A percentile compares a stretch with the other conserved stretches of the same genome.
These are phyloP conservation scores for Ogataea henricii DNA, from an alignment of 805 yeast genomes.

Conservation along the genomic window DNA sequence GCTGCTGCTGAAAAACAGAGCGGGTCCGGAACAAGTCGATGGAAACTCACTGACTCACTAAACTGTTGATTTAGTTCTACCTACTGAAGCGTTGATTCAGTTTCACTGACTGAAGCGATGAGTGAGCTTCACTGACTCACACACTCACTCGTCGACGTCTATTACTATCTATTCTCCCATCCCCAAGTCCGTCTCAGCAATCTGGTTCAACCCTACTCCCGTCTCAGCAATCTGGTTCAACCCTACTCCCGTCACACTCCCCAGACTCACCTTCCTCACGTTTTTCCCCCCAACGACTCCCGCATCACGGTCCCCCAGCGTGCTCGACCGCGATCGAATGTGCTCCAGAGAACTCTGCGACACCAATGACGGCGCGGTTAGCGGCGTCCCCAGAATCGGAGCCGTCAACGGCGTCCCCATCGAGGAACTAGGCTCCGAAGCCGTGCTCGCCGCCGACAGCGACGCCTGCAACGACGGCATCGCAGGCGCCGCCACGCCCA, in stretches of 20 bases:
- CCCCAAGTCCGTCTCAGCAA: constrained; percentile 5
- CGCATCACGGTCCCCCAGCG: constrained; percentile 25
- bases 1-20: too few relatives aligned
- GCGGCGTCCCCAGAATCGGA: constrained; percentile 15
- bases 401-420: constrained; percentile 13
- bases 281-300: constrained; percentile 8
- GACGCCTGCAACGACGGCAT: constrained; percentile 1
- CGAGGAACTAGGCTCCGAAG: constrained; percentile 12
- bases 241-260: constrained; percentile 1
- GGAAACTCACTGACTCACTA: too few relatives aligned
- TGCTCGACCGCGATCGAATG: constrained; percentile 26
- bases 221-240: constrained; percentile 10
- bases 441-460: constrained; percentile 7
- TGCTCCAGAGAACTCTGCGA: constrained; percentile 13
- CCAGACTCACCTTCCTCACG: constrained; percentile 13
- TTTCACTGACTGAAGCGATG: too few relatives aligned
- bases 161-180: constrained; percentile 1
- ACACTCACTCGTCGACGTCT: background rate
- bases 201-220: constrained; percentile 6
- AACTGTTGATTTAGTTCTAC: too few relatives aligned
- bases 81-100: too few relatives aligned
- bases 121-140: too few relatives aligned
- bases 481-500: background rate
- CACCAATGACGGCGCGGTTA: constrained; percentile 15
- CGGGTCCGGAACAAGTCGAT: too few relatives aligned